Evolutionary conservation across 345 rosid genomes (phyloP), one percentile per base, ranked within the genome.

Genomic region (Triadica sebifera): DNA sequence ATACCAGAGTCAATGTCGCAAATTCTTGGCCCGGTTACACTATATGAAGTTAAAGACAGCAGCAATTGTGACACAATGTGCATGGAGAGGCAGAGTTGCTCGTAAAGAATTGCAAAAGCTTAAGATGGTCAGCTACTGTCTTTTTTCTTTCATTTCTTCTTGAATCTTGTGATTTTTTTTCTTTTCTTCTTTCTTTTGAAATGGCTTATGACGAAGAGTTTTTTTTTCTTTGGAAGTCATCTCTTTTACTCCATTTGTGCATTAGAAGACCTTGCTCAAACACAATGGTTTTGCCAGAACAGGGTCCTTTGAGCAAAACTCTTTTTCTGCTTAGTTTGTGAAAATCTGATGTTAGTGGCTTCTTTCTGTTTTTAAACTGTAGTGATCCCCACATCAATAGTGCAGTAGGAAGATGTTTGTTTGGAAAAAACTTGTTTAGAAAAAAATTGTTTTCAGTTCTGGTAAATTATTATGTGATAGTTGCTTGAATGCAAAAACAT

Each of bases 31-130:
- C 70, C 83, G 60, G 72, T 81, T 80, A 75, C 91, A 81, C 75
- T 93, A 85, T 81, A 70, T 75, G 74, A 82, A 83, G 80, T 76
- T 88, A 76, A 95, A 81, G 86, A 91, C 85, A 85, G 99, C 96
- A 17, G 95, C 93, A 67, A 85, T 93, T 73, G 71, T 85, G 49
- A 91, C 92, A 66, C 98, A 93, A 78, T 89, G 95, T 82, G 97
- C 96, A 70, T 96, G 98, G 98, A 90, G 98, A 88, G 93, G 97
- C 78, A 91, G 72, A 79, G 88, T 89, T 88, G 98, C 97, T 45
- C 95, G 95, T 65, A 86, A 77, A 83, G 99, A 96, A 87, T 85
- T 96, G 77, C 82, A 80, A 77, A 87, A 84, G 71, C 99, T 95
- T 83, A 95, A 95, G 91, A 91, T 90, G 99, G 98, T 80, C 39